A percentile compares a stretch with the other conserved stretches of the same genome.
Conservation (phyloP, 2,329 filamentous ascomycete genomes). For the Aspergillus sclerotialis region DNA sequence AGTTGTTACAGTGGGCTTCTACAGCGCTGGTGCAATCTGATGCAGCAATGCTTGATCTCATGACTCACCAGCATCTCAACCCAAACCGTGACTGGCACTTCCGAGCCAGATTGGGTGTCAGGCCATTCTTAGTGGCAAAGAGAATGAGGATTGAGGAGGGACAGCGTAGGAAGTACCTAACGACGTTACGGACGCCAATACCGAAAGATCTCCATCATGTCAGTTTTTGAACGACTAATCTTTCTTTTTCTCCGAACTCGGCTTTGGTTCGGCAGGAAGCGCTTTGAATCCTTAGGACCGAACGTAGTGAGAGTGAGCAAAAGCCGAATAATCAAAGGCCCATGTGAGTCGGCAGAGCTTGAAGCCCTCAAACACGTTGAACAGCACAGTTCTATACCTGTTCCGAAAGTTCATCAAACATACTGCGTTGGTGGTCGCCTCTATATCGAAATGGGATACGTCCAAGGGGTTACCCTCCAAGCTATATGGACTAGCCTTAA, state of each 20-base stretch:
- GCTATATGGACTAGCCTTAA: conserved; percentile 1
- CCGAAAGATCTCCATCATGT: conserved; percentile 1
- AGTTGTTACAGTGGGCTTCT: too few relatives aligned
- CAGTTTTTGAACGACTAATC: conserved; percentile 1
- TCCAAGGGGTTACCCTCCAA: conserved; percentile 3
- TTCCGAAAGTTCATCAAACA: conserved; percentile 2
- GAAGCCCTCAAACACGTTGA: conserved; percentile 2
- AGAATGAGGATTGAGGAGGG: too few relatives aligned
- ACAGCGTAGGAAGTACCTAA: too few relatives aligned
- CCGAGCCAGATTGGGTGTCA: too few relatives aligned
- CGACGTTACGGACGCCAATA: too few relatives aligned
- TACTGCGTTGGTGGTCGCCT: conserved; percentile 1
- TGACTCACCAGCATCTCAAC: too few relatives aligned
- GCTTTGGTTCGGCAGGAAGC: conserved; percentile 1
- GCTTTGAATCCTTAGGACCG: neutral
- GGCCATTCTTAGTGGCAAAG: too few relatives aligned
- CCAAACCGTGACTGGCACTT: too few relatives aligned
- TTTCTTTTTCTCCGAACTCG: conserved; percentile 1
- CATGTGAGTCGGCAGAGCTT: conserved; percentile 4
- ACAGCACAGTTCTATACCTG: conserved; percentile 2
- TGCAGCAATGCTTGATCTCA: too few relatives aligned
- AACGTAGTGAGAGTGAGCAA: conserved; percentile 8
- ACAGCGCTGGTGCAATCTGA: too few relatives aligned
- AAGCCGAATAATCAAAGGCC: conserved; percentile 6
- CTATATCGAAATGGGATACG: conserved; percentile 5